These are phyloP conservation scores for Macrocystidia cucumis DNA, from an alignment of 1,284 basidiomycete species.

Conservation along the genomic window DNA sequence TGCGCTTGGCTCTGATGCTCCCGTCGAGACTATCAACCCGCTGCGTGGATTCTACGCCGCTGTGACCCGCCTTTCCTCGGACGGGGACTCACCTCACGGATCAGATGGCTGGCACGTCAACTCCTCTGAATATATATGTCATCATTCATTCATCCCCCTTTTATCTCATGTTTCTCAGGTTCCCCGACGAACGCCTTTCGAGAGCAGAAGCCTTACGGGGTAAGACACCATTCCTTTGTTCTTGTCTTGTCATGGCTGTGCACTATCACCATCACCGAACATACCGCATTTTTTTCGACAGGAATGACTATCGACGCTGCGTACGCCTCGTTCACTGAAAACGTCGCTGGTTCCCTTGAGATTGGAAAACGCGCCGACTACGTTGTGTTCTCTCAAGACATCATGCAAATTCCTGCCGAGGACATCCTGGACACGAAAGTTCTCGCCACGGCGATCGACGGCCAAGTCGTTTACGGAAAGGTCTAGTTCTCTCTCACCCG, in stretches of 20 bases:
- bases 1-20: slow-evolving; percentile 83
- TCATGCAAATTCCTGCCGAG: slow-evolving; percentile 58
- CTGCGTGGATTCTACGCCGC: slow-evolving; percentile 81
- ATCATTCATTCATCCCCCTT: neutral
- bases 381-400: slow-evolving; percentile 74
- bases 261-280: neutral
- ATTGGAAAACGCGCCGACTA: slow-evolving; percentile 82
- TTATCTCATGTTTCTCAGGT: slow-evolving; percentile 38
- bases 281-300: slow-evolving; percentile 13
- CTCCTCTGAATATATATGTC: neutral
- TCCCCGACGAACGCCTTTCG: slow-evolving; percentile 71
- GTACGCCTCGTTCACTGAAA: slow-evolving; percentile 80
- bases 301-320: slow-evolving; percentile 68
- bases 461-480: slow-evolving; percentile 55
- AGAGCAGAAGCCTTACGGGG: slow-evolving; percentile 68
- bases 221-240: slow-evolving; percentile 13
- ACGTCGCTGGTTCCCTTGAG: slow-evolving; percentile 62
- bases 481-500: too few relatives aligned
- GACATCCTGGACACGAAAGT: slow-evolving; percentile 69
- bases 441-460: slow-evolving; percentile 75
- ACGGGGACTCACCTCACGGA: slow-evolving; percentile 78
- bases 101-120: slow-evolving; percentile 63
- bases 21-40: slow-evolving; percentile 79
- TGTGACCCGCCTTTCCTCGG: slow-evolving; percentile 65
- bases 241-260: too few relatives aligned